A percentile compares a stretch with the other conserved stretches of the same genome.
phyloP scores from a whole-genome alignment of 2,329 filamentous ascomycete species.

The Mariannaea elegans region DNA sequence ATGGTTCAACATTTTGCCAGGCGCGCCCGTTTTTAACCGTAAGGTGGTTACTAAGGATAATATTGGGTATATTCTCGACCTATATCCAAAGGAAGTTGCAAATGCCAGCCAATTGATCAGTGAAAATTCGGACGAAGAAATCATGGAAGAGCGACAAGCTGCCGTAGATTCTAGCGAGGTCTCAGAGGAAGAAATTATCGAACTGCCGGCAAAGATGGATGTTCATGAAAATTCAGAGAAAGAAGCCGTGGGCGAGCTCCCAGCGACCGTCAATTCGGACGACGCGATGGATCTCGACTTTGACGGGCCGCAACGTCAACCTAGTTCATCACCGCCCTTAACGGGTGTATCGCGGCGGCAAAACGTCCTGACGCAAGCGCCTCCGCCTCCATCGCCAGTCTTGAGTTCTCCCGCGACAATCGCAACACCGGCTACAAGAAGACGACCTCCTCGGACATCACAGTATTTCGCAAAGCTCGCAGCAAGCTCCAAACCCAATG shows the following conservation, averaged over 20 bases:
- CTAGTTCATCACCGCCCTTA: not conserved
- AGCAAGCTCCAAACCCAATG: slow-evolving; percentile 17
- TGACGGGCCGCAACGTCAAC: not conserved
- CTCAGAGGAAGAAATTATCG: not conserved
- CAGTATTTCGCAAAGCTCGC: slow-evolving; percentile 35
- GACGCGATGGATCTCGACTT: slow-evolving; percentile 30
- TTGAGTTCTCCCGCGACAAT: slow-evolving; percentile 29
- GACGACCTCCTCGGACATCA: slow-evolving; percentile 28
- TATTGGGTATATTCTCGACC: slow-evolving; percentile 45
- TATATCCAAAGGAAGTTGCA: slow-evolving; percentile 46
- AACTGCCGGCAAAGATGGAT: not conserved
- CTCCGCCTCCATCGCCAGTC: slow-evolving; percentile 27
- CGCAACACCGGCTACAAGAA: slow-evolving; percentile 24
- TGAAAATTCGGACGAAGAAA: not conserved
- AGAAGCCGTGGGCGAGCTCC: not conserved
- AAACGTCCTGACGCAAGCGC: slow-evolving; percentile 25
- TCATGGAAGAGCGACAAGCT: not conserved
- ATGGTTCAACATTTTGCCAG: slow-evolving; percentile 50
- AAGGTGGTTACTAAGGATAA: slow-evolving; percentile 48
- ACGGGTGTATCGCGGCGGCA: slow-evolving; percentile 19
- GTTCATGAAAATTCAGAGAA: not conserved
- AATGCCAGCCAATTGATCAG: slow-evolving; percentile 28
- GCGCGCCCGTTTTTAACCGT: slow-evolving; percentile 41
- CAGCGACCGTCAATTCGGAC: slow-evolving; percentile 13
- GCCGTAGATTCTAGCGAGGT: slow-evolving; percentile 20